Evolutionary conservation across 768 basidiomycete genomes (phyloP).

Genomic region (Agaricus sinodeliciosus): DNA sequence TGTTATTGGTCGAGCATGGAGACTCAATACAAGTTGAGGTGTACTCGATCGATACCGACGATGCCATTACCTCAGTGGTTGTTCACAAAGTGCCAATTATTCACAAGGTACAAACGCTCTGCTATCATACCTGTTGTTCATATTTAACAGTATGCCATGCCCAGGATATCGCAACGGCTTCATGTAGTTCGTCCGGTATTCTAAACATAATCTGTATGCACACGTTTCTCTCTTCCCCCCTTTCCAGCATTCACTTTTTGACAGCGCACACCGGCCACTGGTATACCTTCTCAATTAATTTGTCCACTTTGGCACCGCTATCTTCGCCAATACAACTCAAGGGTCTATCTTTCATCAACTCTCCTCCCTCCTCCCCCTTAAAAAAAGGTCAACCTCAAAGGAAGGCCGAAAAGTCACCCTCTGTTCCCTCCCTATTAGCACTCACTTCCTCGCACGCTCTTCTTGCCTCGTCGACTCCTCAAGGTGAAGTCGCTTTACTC

Average conservation of each 20-base stretch:
- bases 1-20: background rate
- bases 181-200: slow-evolving; percentile 42
- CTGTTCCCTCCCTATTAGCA: slow-evolving; percentile 27
- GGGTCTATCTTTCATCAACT: slow-evolving; percentile 23
- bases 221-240: background rate
- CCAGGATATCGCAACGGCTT: slow-evolving; percentile 32
- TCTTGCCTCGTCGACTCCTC: slow-evolving; percentile 34
- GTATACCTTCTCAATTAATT: slow-evolving; percentile 2
- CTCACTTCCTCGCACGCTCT: slow-evolving; percentile 54
- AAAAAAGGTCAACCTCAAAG: slow-evolving; percentile 17
- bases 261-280: slow-evolving; percentile 23
- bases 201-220: slow-evolving; percentile 45
- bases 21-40: slow-evolving; percentile 19
- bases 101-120: slow-evolving; percentile 21
- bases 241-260: background rate
- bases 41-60: slow-evolving; percentile 25
- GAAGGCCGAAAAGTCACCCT: slow-evolving; percentile 15
- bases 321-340: slow-evolving; percentile 24
- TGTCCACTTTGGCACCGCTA: slow-evolving; percentile 23
- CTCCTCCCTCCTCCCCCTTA: slow-evolving; percentile 15
- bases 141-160: slow-evolving; percentile 7
- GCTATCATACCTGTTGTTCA: background rate
- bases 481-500: slow-evolving; percentile 44
- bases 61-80: slow-evolving; percentile 23
- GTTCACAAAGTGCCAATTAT: slow-evolving; percentile 23